Percentiles rank a stretch among this genome's conserved stretches.
Evolutionary conservation across 2,329 filamentous ascomycete species (phyloP).

Genomic region (Harringtonia lauricola): DNA sequence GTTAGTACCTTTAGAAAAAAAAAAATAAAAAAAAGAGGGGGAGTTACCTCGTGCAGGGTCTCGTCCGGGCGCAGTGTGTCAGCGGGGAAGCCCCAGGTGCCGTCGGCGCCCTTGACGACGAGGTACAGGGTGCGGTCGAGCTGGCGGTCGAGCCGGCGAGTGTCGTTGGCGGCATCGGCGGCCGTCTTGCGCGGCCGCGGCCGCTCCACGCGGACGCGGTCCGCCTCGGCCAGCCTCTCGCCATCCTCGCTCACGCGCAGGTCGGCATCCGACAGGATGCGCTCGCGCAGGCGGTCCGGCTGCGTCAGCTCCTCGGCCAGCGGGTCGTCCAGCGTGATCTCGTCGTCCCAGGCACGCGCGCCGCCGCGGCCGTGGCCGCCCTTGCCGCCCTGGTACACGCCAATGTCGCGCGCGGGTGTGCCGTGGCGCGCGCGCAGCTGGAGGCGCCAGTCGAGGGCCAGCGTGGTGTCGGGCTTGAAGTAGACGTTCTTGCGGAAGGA

Average conservation of each 20-base stretch:
- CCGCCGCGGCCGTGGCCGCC: conserved; percentile 17
- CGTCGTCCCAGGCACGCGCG: conserved; percentile 77
- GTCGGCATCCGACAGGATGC: conserved; percentile 67
- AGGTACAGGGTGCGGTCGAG: conserved; percentile 72
- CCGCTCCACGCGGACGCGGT: conserved; percentile 57
- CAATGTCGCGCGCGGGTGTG: conserved; percentile 74
- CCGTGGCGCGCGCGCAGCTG: conserved; percentile 65
- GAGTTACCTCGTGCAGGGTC: conserved; percentile 69
- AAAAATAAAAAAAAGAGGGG: neutral
- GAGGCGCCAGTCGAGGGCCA: conserved; percentile 80
- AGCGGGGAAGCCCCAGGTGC: conserved; percentile 72
- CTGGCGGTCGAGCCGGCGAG: conserved; percentile 65
- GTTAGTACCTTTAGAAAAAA: neutral
- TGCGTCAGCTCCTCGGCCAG: conserved; percentile 35
- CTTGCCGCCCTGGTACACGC: conserved; percentile 54
- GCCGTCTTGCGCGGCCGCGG: conserved; percentile 59
- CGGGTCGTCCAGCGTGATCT: conserved; percentile 64
- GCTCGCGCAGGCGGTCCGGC: conserved; percentile 53
- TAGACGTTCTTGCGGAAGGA: conserved; percentile 89
- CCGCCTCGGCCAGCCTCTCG: conserved; percentile 43
- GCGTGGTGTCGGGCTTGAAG: conserved; percentile 81
- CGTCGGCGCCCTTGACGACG: conserved; percentile 62
- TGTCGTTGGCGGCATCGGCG: conserved; percentile 66
- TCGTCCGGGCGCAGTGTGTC: conserved; percentile 59
- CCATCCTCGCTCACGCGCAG: conserved; percentile 47